A percentile compares a stretch with the other conserved stretches of the same genome.
These are phyloP conservation scores for Penicillium decumbens DNA, from an alignment of 2,329 filamentous ascomycete genomes.

Conservation along the genomic window DNA sequence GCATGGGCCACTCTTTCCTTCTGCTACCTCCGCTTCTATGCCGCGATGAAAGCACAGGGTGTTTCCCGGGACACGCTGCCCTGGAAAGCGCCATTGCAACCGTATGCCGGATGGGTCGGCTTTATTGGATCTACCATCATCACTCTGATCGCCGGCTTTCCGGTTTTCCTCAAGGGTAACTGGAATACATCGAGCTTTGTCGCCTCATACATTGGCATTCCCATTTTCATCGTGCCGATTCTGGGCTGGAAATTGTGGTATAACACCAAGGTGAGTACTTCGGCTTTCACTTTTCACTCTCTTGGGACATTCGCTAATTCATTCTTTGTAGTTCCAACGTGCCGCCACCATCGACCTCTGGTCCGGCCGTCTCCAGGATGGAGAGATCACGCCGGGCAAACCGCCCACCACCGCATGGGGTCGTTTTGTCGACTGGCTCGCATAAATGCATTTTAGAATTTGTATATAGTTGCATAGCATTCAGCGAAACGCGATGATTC, in stretches of 20 bases:
- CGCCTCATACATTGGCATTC: conserved; percentile 42
- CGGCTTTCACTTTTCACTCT: neutral
- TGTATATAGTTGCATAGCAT: conserved; percentile 21
- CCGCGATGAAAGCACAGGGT: conserved; percentile 41
- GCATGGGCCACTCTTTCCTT: conserved; percentile 44
- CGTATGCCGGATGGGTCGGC: conserved; percentile 59
- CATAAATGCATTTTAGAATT: conserved; percentile 13
- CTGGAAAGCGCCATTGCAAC: conserved; percentile 49
- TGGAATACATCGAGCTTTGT: conserved; percentile 36
- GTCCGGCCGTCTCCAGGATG: conserved; percentile 31
- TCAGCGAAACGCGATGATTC: conserved; percentile 13
- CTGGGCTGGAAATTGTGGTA: conserved; percentile 41
- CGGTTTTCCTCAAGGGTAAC: conserved; percentile 39
- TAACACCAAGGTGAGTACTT: conserved; percentile 35
- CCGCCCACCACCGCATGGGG: conserved; percentile 19
- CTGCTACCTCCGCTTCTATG: conserved; percentile 53
- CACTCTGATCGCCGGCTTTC: conserved; percentile 65
- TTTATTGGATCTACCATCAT: conserved; percentile 57
- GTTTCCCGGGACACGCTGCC: conserved; percentile 41
- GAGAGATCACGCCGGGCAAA: conserved; percentile 22
- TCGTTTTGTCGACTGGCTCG: conserved; percentile 26
- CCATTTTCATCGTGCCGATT: conserved; percentile 42
- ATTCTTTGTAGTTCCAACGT: conserved; percentile 21
- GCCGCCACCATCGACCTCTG: conserved; percentile 29
- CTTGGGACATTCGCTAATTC: conserved; percentile 2